Percentiles rank a stretch among this genome's conserved stretches.
Evolutionary conservation across 2,329 filamentous ascomycete species (phyloP).

Genomic region (Phaeomoniella chlamydospora): DNA sequence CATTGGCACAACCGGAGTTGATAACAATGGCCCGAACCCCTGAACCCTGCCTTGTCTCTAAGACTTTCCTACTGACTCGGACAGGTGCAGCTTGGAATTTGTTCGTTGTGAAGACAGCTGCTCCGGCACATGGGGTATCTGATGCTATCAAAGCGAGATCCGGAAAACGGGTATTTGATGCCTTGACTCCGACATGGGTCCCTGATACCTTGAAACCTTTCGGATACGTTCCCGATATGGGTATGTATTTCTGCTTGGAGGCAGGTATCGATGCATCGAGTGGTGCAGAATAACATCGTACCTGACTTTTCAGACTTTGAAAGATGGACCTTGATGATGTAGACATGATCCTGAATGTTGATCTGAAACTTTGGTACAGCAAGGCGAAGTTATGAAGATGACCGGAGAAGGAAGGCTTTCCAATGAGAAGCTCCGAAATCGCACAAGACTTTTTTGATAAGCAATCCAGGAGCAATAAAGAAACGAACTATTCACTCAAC

Average conservation of each 20-base stretch:
- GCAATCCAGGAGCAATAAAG: too few species aligned
- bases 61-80: slow-evolving; percentile 61
- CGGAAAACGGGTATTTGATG: slow-evolving; percentile 77
- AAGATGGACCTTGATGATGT: slow-evolving; percentile 10
- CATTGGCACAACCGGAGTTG: slow-evolving; percentile 95
- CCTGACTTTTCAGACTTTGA: slow-evolving; percentile 21
- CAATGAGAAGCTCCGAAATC: too few species aligned
- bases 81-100: slow-evolving; percentile 96
- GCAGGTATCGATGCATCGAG: slow-evolving; percentile 46
- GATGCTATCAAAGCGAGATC: slow-evolving; percentile 84
- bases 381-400: too few species aligned
- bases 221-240: slow-evolving; percentile 72
- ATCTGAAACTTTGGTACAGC: too few species aligned
- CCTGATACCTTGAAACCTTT: slow-evolving; percentile 79
- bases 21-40: slow-evolving; percentile 72
- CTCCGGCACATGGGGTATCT: slow-evolving; percentile 69
- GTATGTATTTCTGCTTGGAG: slow-evolving; percentile 82
- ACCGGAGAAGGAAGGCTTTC: too few species aligned
- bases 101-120: slow-evolving; percentile 94
- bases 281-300: slow-evolving; percentile 29
- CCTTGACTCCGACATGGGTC: slow-evolving; percentile 85
- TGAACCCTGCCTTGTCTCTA: slow-evolving; percentile 50
- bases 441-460: too few species aligned
- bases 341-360: slow-evolving; percentile 7
- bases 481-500: too few species aligned